A percentile compares a stretch with the other conserved stretches of the same genome.
Conservation (phyloP, 495 filamentous ascomycete genomes). For the Lichenothelia convexa region DNA sequence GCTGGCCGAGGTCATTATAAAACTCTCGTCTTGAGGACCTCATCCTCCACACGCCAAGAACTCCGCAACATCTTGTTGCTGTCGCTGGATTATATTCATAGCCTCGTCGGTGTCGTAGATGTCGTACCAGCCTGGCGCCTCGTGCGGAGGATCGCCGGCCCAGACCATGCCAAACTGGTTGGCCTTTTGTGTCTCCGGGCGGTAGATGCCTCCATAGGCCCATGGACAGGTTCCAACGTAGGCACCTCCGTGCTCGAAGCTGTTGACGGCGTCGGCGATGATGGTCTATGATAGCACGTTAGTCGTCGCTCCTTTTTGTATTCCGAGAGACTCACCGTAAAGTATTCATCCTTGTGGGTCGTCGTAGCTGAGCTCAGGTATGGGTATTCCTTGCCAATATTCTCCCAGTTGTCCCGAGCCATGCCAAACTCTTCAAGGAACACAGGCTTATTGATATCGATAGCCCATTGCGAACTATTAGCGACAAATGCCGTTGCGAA, state of each 20-base stretch:
- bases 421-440: too few relatives aligned
- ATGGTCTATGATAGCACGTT: constrained; percentile 7
- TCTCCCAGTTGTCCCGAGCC: too few relatives aligned
- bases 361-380: too few relatives aligned
- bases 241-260: constrained; percentile 8
- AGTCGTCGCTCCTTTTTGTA: too few relatives aligned
- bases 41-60: too few relatives aligned
- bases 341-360: constrained; percentile 14
- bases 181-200: constrained; percentile 12
- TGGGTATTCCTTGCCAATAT: too few relatives aligned
- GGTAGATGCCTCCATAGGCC: constrained; percentile 14
- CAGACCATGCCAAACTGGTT: constrained; percentile 16
- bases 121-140: constrained; percentile 16
- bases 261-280: constrained; percentile 7
- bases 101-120: constrained; percentile 15
- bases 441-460: too few relatives aligned
- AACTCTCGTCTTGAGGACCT: too few relatives aligned
- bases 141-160: constrained; percentile 17
- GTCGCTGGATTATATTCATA: constrained; percentile 12
- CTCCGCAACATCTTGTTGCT: constrained; percentile 11
- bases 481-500: too few relatives aligned
- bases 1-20: too few relatives aligned
- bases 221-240: constrained; percentile 16
- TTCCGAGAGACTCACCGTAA: too few relatives aligned
- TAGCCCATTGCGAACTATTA: too few relatives aligned